Evolutionary conservation across 2,329 filamentous ascomycete genomes (phyloP).

Genomic region (Calonectria pseudoturangicola): DNA sequence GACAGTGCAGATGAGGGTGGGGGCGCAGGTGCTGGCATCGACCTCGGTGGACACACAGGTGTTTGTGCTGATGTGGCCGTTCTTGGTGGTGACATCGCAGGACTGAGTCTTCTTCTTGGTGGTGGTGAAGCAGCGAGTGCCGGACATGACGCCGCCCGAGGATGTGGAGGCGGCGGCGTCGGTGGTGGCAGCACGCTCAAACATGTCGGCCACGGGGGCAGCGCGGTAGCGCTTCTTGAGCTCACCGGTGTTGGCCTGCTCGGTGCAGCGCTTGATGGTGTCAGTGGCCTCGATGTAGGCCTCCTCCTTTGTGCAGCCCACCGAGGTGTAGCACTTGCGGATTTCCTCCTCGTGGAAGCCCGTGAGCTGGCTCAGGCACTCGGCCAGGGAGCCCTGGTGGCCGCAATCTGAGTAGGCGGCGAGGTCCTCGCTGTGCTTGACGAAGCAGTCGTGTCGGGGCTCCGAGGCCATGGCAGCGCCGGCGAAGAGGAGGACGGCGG

Average conservation of each 20-base stretch:
- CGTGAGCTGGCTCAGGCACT: constrained; percentile 64
- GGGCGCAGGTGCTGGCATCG: constrained; percentile 63
- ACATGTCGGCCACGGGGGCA: constrained; percentile 46
- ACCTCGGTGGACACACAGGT: constrained; percentile 63
- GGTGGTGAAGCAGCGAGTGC: constrained; percentile 62
- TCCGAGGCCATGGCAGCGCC: constrained; percentile 58
- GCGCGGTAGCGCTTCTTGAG: constrained; percentile 56
- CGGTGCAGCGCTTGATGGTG: constrained; percentile 58
- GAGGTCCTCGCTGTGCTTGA: constrained; percentile 61
- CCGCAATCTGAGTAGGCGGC: constrained; percentile 66
- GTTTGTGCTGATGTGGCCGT: constrained; percentile 58
- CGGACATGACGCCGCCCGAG: constrained; percentile 44
- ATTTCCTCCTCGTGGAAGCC: constrained; percentile 59
- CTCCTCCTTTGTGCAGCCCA: constrained; percentile 59
- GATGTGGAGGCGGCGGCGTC: constrained; percentile 42
- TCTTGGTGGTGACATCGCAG: constrained; percentile 64
- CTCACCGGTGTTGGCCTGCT: constrained; percentile 52
- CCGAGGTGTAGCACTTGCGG: constrained; percentile 60
- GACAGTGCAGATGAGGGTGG: constrained; percentile 66
- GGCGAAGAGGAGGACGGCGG: constrained; percentile 58
- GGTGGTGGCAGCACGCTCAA: constrained; percentile 45
- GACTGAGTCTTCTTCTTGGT: constrained; percentile 58
- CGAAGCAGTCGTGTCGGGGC: constrained; percentile 63
- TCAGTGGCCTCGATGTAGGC: constrained; percentile 56
- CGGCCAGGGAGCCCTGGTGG: constrained; percentile 62